phyloP scores from a whole-genome alignment of 225 moss, liverwort and hornwort species.

The Bryum argenteum region DNA sequence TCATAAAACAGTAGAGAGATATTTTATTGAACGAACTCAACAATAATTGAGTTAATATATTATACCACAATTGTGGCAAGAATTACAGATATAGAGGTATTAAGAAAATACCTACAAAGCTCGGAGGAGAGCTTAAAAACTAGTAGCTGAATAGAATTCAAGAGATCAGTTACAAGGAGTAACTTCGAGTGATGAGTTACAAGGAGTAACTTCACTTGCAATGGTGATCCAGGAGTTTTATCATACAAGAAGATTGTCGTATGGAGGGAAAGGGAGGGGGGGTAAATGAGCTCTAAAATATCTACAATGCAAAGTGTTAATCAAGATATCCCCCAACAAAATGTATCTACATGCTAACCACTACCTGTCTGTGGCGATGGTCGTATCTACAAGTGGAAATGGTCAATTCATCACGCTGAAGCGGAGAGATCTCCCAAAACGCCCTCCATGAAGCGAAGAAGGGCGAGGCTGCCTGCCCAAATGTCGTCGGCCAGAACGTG shows the following conservation, averaged over 20 bases:
- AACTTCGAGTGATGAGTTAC: background rate
- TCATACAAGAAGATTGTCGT: conserved; percentile 20
- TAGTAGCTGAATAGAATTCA: background rate
- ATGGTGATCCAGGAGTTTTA: conserved; percentile 12
- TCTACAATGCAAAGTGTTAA: conserved; percentile 20
- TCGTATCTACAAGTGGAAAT: conserved; percentile 10
- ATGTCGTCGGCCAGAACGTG: conserved; percentile 72
- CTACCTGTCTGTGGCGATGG: conserved; percentile 21
- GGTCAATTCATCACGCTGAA: conserved; percentile 25
- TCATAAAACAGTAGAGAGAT: background rate
- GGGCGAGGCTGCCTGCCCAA: conserved; percentile 78
- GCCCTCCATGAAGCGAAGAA: conserved; percentile 67
- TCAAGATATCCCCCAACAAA: conserved; percentile 21
- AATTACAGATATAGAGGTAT: conserved; percentile 26
- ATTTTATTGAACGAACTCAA: background rate
- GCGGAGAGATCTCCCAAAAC: conserved; percentile 45
- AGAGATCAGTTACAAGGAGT: conserved; percentile 12
- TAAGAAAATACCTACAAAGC: background rate
- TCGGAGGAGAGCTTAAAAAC: background rate
- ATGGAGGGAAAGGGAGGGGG: conserved; percentile 11
- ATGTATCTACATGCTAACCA: conserved; percentile 35
- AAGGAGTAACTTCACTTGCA: conserved; percentile 22
- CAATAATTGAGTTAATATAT: conserved; percentile 27
- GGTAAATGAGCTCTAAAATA: background rate
- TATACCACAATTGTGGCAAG: conserved; percentile 21